Evolutionary conservation across 2,329 filamentous ascomycete genomes (phyloP).

Genomic region (Colletotrichum sublineola): DNA sequence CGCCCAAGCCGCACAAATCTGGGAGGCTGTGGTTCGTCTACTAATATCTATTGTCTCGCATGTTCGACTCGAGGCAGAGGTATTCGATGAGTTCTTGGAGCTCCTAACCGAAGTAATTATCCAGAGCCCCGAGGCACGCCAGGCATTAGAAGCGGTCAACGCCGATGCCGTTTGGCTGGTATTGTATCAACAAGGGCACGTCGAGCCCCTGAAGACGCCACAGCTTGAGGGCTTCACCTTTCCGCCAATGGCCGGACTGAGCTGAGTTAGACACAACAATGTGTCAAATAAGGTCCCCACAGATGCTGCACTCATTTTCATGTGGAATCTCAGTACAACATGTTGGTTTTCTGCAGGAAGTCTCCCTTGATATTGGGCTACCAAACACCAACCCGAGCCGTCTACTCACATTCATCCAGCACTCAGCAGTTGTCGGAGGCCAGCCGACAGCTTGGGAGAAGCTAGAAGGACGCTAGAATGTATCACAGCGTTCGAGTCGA

Average conservation of each 20-base stretch:
- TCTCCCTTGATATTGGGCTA: not conserved
- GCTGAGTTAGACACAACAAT: slow-evolving; percentile 1
- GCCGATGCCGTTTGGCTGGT: slow-evolving; percentile 83
- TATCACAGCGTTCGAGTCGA: not conserved
- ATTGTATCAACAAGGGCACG: slow-evolving; percentile 62
- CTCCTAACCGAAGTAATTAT: slow-evolving; percentile 69
- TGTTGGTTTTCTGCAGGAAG: not conserved
- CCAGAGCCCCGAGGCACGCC: slow-evolving; percentile 61
- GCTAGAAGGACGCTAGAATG: slow-evolving; percentile 33
- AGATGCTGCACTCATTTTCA: not conserved
- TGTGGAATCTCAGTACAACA: no score
- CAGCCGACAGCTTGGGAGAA: slow-evolving; percentile 1
- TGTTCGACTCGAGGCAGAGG: slow-evolving; percentile 74
- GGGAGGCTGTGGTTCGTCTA: slow-evolving; percentile 72
- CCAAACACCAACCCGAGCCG: not conserved
- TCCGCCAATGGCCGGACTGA: slow-evolving; percentile 40
- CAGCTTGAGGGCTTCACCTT: slow-evolving; percentile 60
- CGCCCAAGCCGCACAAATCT: slow-evolving; percentile 72
- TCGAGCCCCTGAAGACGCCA: slow-evolving; percentile 55
- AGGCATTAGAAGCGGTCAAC: slow-evolving; percentile 74
- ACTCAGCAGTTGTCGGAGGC: not conserved
- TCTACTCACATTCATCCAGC: not conserved
- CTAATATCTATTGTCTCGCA: slow-evolving; percentile 72
- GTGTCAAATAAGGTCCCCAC: not conserved
- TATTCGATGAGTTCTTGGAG: slow-evolving; percentile 79